These are phyloP conservation scores for Aegilops longissima DNA, from an alignment of 176 grass and related monocot genomes.

Conservation along the genomic window DNA sequence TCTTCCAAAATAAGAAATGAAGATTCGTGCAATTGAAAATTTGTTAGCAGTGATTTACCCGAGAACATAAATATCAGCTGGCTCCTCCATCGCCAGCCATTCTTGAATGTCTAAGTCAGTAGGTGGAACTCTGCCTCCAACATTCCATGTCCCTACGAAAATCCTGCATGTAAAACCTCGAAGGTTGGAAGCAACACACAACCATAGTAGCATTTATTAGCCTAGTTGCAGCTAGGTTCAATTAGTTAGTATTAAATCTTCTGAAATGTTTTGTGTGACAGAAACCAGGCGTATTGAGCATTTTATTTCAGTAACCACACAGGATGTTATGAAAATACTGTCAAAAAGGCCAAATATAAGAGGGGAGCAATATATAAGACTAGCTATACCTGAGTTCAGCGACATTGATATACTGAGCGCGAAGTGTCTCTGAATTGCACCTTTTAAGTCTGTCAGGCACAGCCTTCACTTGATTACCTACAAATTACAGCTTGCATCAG, in stretches of 20 bases:
- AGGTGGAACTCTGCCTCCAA: slow-evolving; percentile 71
- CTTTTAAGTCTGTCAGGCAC: slow-evolving; percentile 47
- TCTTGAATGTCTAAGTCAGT: slow-evolving; percentile 48
- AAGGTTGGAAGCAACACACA: slow-evolving; percentile 21
- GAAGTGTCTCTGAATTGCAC: slow-evolving; percentile 59
- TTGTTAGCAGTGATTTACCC: slow-evolving; percentile 46
- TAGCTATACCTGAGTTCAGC: slow-evolving; percentile 63
- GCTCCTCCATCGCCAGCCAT: slow-evolving; percentile 69
- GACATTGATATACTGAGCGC: slow-evolving; percentile 61
- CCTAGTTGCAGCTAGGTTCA: background rate
- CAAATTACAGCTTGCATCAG: background rate
- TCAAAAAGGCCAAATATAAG: background rate
- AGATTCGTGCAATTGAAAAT: background rate
- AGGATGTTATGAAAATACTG: background rate
- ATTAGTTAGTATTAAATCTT: slow-evolving; percentile 23
- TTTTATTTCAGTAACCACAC: slow-evolving; percentile 10
- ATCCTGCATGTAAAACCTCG: slow-evolving; percentile 46
- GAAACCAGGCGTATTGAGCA: background rate
- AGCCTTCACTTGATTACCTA: slow-evolving; percentile 43
- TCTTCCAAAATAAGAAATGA: background rate
- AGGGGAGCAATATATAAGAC: background rate
- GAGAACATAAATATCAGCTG: slow-evolving; percentile 81
- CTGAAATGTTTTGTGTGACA: background rate
- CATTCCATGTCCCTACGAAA: slow-evolving; percentile 82
- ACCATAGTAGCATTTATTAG: background rate